These are phyloP conservation scores for Phytophthora ohioensis DNA, from an alignment of 352 stramenopile species.

Conservation along the genomic window DNA sequence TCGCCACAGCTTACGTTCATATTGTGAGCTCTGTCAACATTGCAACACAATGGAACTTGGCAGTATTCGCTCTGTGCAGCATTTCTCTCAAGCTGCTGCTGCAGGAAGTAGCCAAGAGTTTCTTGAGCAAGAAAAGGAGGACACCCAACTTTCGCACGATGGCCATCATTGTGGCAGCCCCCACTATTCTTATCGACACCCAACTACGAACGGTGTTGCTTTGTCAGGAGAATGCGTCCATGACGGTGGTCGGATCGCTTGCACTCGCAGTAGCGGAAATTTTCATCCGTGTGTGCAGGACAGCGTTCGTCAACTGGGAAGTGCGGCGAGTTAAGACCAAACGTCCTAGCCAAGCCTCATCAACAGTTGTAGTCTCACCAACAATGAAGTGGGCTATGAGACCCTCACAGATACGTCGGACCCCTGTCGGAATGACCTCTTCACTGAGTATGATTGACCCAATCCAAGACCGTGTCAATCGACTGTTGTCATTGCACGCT, in stretches of 20 bases:
- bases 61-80: constrained; percentile 18
- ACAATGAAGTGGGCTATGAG: no score
- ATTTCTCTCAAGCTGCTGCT: constrained; percentile 26
- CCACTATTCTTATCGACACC: constrained; percentile 37
- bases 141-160: constrained; percentile 26
- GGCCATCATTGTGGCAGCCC: constrained; percentile 26
- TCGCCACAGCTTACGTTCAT: constrained; percentile 36
- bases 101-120: constrained; percentile 25
- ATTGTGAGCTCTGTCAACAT: constrained; percentile 24
- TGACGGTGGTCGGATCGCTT: constrained; percentile 32
- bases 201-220: constrained; percentile 36
- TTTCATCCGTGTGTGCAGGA: constrained; percentile 32
- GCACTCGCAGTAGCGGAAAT: constrained; percentile 42
- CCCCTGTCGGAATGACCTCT: neutral
- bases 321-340: constrained; percentile 3
- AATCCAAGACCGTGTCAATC: constrained; percentile 9
- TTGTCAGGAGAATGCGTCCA: constrained; percentile 21
- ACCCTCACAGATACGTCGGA: neutral
- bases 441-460: constrained; percentile 10
- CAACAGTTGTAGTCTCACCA: no score
- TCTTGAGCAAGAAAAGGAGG: constrained; percentile 18
- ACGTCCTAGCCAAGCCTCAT: neutral
- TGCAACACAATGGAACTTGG: constrained; percentile 17
- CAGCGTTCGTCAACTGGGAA: constrained; percentile 24
- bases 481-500: constrained; percentile 31